Base-by-base conservation (phyloP, 768 basidiomycete species). In the Rhodosporidiobolus sp. region DNA sequence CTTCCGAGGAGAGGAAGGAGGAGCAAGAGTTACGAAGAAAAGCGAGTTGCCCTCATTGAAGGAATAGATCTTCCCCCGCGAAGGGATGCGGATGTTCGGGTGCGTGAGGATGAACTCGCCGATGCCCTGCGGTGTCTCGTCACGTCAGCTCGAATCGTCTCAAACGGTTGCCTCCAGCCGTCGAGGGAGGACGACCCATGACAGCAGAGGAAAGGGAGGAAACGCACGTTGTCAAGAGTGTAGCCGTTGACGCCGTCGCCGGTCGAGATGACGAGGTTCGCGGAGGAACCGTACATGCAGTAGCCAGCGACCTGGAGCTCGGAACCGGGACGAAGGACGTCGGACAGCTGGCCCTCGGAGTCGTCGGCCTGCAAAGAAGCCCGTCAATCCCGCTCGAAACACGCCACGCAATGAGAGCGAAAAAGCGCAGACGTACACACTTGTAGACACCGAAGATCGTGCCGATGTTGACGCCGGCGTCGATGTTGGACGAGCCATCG, bases 21-120 rank as follows among this genome's bases (percentile, higher is more conserved):
- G 38, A 43, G 38, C 8, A 14, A 43, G 38, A 43, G 10, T 48
- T 4, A 48, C 48, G 85, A 96, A 98, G 83, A 94, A 94, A 86
- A 92, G 85, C 45, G 93, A 87, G 84, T 99, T 99, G 72, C 96
- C 96, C 83, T 99, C 96, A 81, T 99, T 99, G 86, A 98, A 95
- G 6, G 94, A 97, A 84, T 99, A 99, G 80, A 99, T 99, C 84
- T 98, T 98, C 76, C 96, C 96, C 61, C 96, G 89, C 17, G 87
- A 76, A 12, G 96, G 96, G 75, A 99, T 92, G 82, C 88, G 87
- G 82, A 99, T 99, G 79, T 97, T 88, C 34, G 95, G 95, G 83
- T 99, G 96, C 43, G 96, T 99, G 68, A 98, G 87, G 80, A 99
- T 96, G 82, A 98, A 99, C 84, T 99, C 96, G 78, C 96, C 96